Evolutionary conservation across 495 filamentous ascomycete species (phyloP), one percentile per base, ranked within the genome.

Genomic region (Penicillium longicatenatum): DNA sequence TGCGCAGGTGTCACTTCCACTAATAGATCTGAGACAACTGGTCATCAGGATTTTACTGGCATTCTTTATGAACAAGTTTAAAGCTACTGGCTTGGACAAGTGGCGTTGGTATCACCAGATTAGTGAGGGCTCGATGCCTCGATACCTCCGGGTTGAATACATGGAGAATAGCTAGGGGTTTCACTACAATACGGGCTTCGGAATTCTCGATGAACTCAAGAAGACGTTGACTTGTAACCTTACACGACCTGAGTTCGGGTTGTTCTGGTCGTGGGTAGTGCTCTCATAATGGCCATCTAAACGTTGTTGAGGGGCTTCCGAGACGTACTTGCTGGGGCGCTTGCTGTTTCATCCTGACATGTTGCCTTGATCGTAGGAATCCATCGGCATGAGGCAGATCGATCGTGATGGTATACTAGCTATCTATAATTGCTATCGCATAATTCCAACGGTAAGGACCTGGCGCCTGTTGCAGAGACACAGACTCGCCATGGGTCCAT

Each of bases 21-120:
- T 74, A 75, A 63, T 75, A 75, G 56, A 75, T 75, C 73, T 75
- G 46, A 62, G 59, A 62, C 58, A 63, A 33, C 14, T 37, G 41
- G 60, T 66, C 54, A 69, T 60, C 56, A 45, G 20, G n/a, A n/a
- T n/a, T n/a, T n/a, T n/a, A n/a, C n/a, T n/a, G n/a, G n/a, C n/a
- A n/a, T n/a, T n/a, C n/a, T n/a, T n/a, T n/a, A n/a, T n/a, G n/a
- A n/a, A n/a, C 1, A 37, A 37, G 12, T 37, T 12, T 4, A 37
- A 35, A 37, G 12, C 3, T 12, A 16, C 33, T 37, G 33, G 33
- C 33, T 12, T 4, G 10, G 33, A 11, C 9, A 37, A 37, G 33
- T 37, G 33, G 33, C 3, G 33, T 12, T 37, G 33, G 33, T 37
- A 37, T 37, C 33, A 37, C 33, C 33, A 37, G 14, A 4, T 8